Evolutionary conservation across 352 stramenopile species (phyloP), one percentile per base, ranked within the genome.

Genomic region (Globisporangium emineosum): DNA sequence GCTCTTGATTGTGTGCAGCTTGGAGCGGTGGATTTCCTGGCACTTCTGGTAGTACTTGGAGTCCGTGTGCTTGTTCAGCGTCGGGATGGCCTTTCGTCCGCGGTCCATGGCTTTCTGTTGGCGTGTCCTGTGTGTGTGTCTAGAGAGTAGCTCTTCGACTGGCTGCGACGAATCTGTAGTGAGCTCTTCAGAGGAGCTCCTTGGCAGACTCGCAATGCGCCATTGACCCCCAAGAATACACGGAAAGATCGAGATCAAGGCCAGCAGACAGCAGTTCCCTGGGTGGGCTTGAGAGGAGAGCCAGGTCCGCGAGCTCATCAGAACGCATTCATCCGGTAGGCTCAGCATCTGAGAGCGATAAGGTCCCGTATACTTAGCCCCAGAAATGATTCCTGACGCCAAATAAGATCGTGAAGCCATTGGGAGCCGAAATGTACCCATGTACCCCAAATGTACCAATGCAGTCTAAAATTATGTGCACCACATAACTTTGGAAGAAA

Each of bases 1-100:
- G 61, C 90, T 96, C 82, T 98, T 98, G 73, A 94, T 94, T 19
- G 62, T 79, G 61, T 78, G 77, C n/a, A 93, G 76, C 69, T 93
- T 95, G 60, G 77, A 71, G 57, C 81, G 81, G 45, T 92, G 85
- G 58, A 93, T 96, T 57, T 91, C 83, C 30, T 93, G 83, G 67
- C 86, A 94, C 29, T 86, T 88, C 58, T 93, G 80, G 71, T 96
- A 94, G 72, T 90, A 94, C 67, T 90, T 89, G 63, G 78, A 80
- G 62, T 92, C 87, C 8, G 86, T 93, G 74, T 94, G 83, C 67
- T 93, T 93, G 77, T 96, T 94, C 19, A 95, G 78, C 56, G 85
- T 95, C 19, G 86, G 83, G 62, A 93, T 83, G 5, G 88, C 87
- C 76, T 93, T 93, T 57, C 88, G 83, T 67, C 88, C 85, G 37